Base-by-base conservation (phyloP, 1,139 yeast species). In the Kodamaea fungicola region DNA sequence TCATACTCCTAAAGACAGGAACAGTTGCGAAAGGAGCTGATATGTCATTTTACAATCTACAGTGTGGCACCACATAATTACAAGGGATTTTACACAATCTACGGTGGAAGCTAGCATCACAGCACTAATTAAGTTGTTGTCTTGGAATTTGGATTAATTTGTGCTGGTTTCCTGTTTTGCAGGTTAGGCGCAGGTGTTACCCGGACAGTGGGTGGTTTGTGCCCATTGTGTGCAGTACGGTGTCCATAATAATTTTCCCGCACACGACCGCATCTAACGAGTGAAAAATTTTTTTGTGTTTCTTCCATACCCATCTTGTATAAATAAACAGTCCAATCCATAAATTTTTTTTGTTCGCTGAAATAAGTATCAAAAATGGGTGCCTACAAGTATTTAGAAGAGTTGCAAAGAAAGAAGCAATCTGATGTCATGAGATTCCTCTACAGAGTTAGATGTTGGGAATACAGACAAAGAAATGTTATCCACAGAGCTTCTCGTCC, bases 361-460 rank as follows among this genome's bases (percentile, higher is more conserved):
- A 40, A 42, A 42, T 38, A 43, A 43, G 44, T 43, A 42, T 38
- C 40, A 39, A 67, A 57, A 70, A 87, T 92, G 98, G 97, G 98
- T 83, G 98, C 98, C 81, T 92, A 92, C 95, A 92, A 92, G 76
- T 92, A 92, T 76, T 84, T 92, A 73, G 97, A 92, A 80, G 98
- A 92, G 78, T 83, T 94, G 74, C 94, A 90, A 76, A 90, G 97
- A 83, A 92, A 92, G 95, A 92, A 92, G 85, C 98, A 92, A 82
- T 89, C 97, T 67, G 98, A 92, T 78, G 97, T 92, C 65, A 79
- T 87, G 80, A 88, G 98, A 78, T 92, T 90, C 89, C 80, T 92
- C 68, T 87, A 85, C 77, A 87, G 98, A 76, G 96, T 92, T 82
- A 88, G 98, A 86, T 94, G 96, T 80, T 92, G 98, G 98, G 98